Evolutionary conservation across 2,329 filamentous ascomycete species (phyloP).

Genomic region (Pleurostoma richardsiae): DNA sequence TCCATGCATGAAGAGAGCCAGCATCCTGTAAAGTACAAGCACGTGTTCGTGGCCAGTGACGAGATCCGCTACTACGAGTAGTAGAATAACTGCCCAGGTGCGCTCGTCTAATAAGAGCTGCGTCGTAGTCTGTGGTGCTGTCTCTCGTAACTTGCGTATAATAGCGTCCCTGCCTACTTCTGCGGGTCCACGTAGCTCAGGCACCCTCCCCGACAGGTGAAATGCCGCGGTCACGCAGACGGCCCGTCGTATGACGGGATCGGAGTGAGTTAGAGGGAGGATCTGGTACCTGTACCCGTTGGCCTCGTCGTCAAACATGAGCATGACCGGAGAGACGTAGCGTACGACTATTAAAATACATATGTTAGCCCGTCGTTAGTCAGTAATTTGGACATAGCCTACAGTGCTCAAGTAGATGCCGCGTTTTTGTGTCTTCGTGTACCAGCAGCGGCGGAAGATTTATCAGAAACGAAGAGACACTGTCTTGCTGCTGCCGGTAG

Average conservation of each 20-base stretch:
- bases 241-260: conserved; percentile 6
- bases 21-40: conserved; percentile 6
- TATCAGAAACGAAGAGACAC: neutral
- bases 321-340: conserved; percentile 8
- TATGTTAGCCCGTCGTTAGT: neutral
- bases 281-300: conserved; percentile 8
- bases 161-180: conserved; percentile 7
- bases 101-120: conserved; percentile 2
- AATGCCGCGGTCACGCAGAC: conserved; percentile 9
- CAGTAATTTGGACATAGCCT: neutral
- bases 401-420: conserved; percentile 8
- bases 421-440: conserved; percentile 1
- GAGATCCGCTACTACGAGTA: conserved; percentile 7
- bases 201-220: conserved; percentile 4
- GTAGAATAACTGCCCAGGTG: conserved; percentile 6
- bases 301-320: conserved; percentile 8
- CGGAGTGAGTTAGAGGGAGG: conserved; percentile 5
- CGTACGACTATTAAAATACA: neutral
- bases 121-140: neutral
- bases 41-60: conserved; percentile 8
- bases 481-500: neutral
- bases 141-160: conserved; percentile 3
- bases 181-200: conserved; percentile 8
- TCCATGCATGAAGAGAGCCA: conserved; percentile 5
- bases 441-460: conserved; percentile 4